A percentile compares a stretch with the other conserved stretches of the same genome.
Evolutionary conservation across 305 asterid species (phyloP).

Genomic region (Fraxinus dipetala): DNA sequence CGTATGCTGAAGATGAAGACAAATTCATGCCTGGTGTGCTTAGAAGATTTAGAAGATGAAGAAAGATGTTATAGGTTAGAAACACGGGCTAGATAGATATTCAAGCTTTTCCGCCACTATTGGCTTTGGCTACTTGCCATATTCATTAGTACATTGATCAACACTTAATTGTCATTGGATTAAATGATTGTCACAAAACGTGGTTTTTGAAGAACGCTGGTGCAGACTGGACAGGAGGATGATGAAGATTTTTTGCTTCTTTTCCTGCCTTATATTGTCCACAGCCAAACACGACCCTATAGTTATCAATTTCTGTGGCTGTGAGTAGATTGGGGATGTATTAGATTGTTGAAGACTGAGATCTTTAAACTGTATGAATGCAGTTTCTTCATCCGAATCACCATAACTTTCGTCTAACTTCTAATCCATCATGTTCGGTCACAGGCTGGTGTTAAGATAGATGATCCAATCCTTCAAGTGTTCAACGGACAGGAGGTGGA

Average conservation of each 20-base stretch:
- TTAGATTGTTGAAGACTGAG: background rate
- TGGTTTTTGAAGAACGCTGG: background rate
- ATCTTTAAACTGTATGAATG: constrained; percentile 1
- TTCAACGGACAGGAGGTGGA: constrained; percentile 93
- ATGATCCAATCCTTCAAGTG: constrained; percentile 54
- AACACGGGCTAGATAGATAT: background rate
- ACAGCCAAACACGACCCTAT: background rate
- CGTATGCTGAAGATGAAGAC: background rate
- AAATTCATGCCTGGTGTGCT: background rate
- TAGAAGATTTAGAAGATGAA: background rate
- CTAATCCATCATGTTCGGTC: constrained; percentile 15
- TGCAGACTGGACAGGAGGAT: background rate
- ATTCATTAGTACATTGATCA: background rate
- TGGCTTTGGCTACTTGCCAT: constrained; percentile 4
- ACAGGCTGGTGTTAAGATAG: constrained; percentile 90
- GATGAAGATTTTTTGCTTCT: background rate
- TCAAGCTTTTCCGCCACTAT: background rate
- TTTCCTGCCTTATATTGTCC: background rate
- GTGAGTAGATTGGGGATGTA: background rate
- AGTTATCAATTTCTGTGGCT: background rate
- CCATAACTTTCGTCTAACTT: background rate
- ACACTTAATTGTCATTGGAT: background rate
- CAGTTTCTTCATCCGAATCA: constrained; percentile 9
- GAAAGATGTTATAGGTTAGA: background rate
- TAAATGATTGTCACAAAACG: background rate